A percentile compares a stretch with the other conserved stretches of the same genome.
Evolutionary conservation across 2,329 filamentous ascomycete genomes (phyloP).

Genomic region (Sarocladiaceae sp.): DNA sequence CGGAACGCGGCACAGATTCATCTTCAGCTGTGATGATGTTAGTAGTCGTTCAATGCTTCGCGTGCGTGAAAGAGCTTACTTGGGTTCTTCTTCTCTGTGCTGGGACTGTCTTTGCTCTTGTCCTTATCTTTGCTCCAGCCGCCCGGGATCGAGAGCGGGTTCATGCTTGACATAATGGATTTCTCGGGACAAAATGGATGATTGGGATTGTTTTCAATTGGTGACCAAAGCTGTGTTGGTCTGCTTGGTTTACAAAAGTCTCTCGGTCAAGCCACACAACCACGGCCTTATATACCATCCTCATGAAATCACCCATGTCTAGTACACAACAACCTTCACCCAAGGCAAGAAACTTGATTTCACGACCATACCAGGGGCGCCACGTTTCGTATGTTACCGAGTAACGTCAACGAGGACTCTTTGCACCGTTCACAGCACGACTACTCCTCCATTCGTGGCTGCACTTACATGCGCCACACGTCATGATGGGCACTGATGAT

Average conservation of each 20-base stretch:
- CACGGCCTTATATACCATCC: slow-evolving; percentile 1
- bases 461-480: slow-evolving; percentile 9
- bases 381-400: not conserved
- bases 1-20: slow-evolving; percentile 29
- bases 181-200: not conserved
- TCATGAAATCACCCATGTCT: not conserved
- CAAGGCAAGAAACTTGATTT: slow-evolving; percentile 7
- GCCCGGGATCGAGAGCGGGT: slow-evolving; percentile 22
- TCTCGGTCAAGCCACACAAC: not conserved
- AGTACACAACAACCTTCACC: not conserved
- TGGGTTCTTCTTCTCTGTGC: slow-evolving; percentile 23
- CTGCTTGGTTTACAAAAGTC: not conserved
- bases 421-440: not conserved
- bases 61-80: slow-evolving; percentile 19
- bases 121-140: slow-evolving; percentile 24
- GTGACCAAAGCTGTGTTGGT: not conserved
- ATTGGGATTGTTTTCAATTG: not conserved
- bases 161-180: slow-evolving; percentile 19
- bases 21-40: slow-evolving; percentile 20
- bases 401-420: slow-evolving; percentile 1
- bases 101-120: slow-evolving; percentile 23
- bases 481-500: slow-evolving; percentile 5
- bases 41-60: not conserved
- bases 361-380: not conserved
- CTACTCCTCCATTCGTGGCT: slow-evolving; percentile 2